Evolutionary conservation across 805 yeast species (phyloP), one percentile per base, ranked within the genome.

Genomic region (Cyberlindnera sargentensis): DNA sequence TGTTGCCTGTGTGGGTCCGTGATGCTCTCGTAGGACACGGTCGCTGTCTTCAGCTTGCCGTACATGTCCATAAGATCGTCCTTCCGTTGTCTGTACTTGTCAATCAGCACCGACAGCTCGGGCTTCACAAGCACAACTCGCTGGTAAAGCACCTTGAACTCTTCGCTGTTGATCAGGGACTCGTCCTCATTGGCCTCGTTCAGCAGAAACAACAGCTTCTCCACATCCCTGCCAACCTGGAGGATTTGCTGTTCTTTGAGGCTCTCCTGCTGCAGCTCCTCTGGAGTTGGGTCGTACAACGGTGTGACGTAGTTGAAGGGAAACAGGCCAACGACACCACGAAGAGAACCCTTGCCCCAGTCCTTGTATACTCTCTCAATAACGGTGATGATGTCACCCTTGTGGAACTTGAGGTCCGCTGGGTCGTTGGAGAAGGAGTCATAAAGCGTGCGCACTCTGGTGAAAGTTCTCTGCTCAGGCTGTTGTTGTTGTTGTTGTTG

Each of bases 301-400:
- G 89, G 89, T 0, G 86, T 75, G 1, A 93, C 98, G 58, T 93
- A 91, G 60, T 91, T 91, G 46, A 86, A 73, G 0, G 99, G 99
- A 63, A 91, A 89, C 10, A 93, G 82, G 20, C 99, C 99, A 40
- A 80, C 71, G 43, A 73, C 74, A 1, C 96, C 96, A 43, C 76
- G 72, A 41, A 91, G 65, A 5, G 91, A 77, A 11, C 99, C 99
- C 51, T 87, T 75, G 83, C 96, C 86, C 99, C 99, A 91, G 58
- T 91, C 98, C 48, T 86, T 73, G 61, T 89, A 90, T 5, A 85
- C 95, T 11, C 83, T 73, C 54, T 90, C 98, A 31, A 90, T 70
- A 1, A 93, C 95, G 1, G 83, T 82, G 39, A 91, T 90, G 10
- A 87, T 70, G 58, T 91, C 98, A 34, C 96, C 97, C 55, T 81